phyloP scores from a whole-genome alignment of 352 stramenopile genomes.

The Phytophthora lateralis region DNA sequence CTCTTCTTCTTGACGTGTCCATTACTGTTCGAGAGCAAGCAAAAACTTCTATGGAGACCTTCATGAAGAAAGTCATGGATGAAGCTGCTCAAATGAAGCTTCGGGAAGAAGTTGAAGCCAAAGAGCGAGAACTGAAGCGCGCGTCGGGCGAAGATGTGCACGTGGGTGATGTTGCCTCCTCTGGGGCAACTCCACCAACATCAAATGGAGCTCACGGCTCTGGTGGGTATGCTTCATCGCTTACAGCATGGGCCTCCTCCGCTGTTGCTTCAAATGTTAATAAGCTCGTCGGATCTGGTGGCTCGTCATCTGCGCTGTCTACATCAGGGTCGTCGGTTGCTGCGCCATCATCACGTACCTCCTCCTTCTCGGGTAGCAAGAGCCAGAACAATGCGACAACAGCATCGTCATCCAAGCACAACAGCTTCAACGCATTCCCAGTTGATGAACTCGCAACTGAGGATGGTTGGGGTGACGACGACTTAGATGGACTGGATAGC shows the following conservation, averaged over 20 bases:
- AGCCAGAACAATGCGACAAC: conserved; percentile 23
- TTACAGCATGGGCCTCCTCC: conserved; percentile 80
- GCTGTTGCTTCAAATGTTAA: conserved; percentile 70
- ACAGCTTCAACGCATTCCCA: conserved; percentile 48
- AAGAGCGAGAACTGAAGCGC: conserved; percentile 65
- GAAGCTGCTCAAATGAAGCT: conserved; percentile 84
- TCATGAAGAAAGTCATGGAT: conserved; percentile 84
- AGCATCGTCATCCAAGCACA: conserved; percentile 28
- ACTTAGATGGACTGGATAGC: conserved; percentile 57
- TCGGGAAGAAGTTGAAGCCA: conserved; percentile 65
- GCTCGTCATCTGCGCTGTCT: conserved; percentile 32
- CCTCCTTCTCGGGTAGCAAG: conserved; percentile 26
- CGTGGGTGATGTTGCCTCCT: conserved; percentile 10
- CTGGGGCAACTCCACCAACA: conserved; percentile 11
- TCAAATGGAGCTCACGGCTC: conserved; percentile 37
- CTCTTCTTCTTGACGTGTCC: conserved; percentile 81
- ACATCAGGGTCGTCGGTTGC: conserved; percentile 10
- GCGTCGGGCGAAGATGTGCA: conserved; percentile 38
- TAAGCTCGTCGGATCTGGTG: conserved; percentile 61
- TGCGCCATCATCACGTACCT: conserved; percentile 33
- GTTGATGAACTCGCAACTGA: conserved; percentile 51
- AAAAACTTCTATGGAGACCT: conserved; percentile 71
- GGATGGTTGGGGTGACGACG: conserved; percentile 69
- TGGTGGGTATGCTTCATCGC: conserved; percentile 63
- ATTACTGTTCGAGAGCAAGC: conserved; percentile 81